A percentile compares a stretch with the other conserved stretches of the same genome.
These are phyloP conservation scores for Fraxinus sp. DNA, from an alignment of 305 asterid species.

Conservation along the genomic window DNA sequence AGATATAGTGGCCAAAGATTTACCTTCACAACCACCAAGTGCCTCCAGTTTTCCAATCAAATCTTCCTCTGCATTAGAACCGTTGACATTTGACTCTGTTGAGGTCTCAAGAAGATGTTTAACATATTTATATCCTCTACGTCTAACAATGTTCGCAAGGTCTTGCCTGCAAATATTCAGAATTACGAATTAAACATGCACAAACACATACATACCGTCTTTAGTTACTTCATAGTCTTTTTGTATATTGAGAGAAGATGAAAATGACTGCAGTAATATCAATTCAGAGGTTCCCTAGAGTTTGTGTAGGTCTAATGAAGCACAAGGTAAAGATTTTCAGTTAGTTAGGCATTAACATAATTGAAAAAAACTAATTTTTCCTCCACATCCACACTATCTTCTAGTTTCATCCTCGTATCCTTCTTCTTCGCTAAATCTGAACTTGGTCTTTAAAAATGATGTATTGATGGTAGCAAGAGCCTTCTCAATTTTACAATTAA, in stretches of 20 bases:
- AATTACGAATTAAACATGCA: background rate
- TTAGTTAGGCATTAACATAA: background rate
- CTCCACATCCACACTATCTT: background rate
- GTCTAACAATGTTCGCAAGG: slow-evolving; percentile 85
- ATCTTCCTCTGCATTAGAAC: slow-evolving; percentile 29
- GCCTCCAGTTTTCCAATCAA: slow-evolving; percentile 31
- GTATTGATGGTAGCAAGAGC: background rate
- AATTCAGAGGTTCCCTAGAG: background rate
- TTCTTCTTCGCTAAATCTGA: background rate
- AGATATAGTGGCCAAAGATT: slow-evolving; percentile 26
- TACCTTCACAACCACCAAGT: slow-evolving; percentile 35
- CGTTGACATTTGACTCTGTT: slow-evolving; percentile 12
- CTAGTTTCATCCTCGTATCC: background rate
- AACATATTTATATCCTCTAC: slow-evolving; percentile 82
- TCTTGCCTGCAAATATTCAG: slow-evolving; percentile 58
- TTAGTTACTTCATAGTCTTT: background rate
- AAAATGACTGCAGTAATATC: background rate
- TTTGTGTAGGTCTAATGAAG: background rate
- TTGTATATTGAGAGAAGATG: background rate
- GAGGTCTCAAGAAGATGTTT: slow-evolving; percentile 57
- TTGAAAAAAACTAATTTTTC: background rate
- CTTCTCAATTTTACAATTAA: background rate
- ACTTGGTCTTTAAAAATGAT: background rate
- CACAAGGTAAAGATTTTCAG: background rate
- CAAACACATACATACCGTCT: background rate